A percentile compares a stretch with the other conserved stretches of the same genome.
phyloP scores from a whole-genome alignment of 1,139 yeast species.

The Hemisphaericaspora lyxosophila region DNA sequence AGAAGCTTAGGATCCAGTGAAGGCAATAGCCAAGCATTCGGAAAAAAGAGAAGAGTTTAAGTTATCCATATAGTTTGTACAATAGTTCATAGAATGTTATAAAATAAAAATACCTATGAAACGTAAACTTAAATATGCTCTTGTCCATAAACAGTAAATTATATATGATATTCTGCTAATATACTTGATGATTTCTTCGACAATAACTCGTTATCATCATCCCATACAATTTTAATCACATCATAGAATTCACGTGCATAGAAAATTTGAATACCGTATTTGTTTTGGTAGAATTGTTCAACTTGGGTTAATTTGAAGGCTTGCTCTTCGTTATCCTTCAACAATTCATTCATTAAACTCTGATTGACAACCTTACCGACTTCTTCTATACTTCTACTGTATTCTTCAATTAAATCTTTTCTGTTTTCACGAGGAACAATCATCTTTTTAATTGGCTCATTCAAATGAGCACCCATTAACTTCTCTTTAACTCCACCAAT shows the following conservation, averaged over 20 bases:
- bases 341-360: constrained; percentile 32
- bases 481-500: constrained; percentile 91
- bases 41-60: constrained; percentile 26
- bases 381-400: constrained; percentile 38
- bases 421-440: constrained; percentile 71
- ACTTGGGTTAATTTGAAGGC: constrained; percentile 40
- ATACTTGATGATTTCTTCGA: constrained; percentile 30
- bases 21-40: constrained; percentile 33
- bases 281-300: constrained; percentile 47
- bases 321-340: constrained; percentile 34
- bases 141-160: no score
- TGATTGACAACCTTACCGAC: constrained; percentile 17
- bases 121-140: no score
- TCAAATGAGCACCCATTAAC: constrained; percentile 78
- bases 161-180: constrained; percentile 41
- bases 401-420: constrained; percentile 66
- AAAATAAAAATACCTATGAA: not conserved
- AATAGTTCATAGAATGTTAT: constrained; percentile 6
- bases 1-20: constrained; percentile 49
- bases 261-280: constrained; percentile 54
- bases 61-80: constrained; percentile 14
- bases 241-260: constrained; percentile 82
- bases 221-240: constrained; percentile 71
- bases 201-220: constrained; percentile 39
- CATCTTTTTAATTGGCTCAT: constrained; percentile 53